A percentile compares a stretch with the other conserved stretches of the same genome.
These are phyloP conservation scores for Protomyces lactucae-debilis DNA, from an alignment of 1,139 yeast species.

Conservation along the genomic window DNA sequence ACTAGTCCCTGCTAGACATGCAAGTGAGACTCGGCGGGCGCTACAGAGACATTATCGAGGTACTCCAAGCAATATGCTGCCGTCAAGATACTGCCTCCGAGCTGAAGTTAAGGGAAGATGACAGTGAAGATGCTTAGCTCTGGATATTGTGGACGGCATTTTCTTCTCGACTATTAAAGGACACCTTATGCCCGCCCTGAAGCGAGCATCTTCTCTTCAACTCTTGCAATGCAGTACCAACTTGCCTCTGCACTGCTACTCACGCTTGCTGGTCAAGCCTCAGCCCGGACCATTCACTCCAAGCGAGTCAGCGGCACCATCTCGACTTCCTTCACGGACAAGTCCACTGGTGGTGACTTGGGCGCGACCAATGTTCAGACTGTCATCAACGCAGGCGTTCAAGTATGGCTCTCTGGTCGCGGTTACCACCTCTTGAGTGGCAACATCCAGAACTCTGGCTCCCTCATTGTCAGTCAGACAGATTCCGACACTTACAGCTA, in stretches of 20 bases:
- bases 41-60: too few relatives aligned
- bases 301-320: neutral
- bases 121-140: too few relatives aligned
- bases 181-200: too few relatives aligned
- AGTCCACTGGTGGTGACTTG: neutral
- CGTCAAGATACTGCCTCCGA: too few relatives aligned
- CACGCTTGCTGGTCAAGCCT: neutral
- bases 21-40: too few relatives aligned
- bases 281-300: neutral
- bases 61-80: too few relatives aligned
- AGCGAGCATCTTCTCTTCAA: neutral
- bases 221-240: neutral
- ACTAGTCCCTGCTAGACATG: too few relatives aligned
- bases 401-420: conserved; percentile 9
- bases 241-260: neutral
- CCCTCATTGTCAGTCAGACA: conserved; percentile 6
- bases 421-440: conserved; percentile 3
- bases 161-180: too few relatives aligned
- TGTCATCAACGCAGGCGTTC: neutral
- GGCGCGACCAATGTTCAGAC: neutral
- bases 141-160: too few relatives aligned
- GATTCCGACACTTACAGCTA: neutral
- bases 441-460: conserved; percentile 10
- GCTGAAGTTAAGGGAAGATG: too few relatives aligned
- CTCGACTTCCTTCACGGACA: neutral